A percentile compares a stretch with the other conserved stretches of the same genome.
phyloP scores from a whole-genome alignment of 148 eudicot genomes.

The Amaranthus hypochondriacus region DNA sequence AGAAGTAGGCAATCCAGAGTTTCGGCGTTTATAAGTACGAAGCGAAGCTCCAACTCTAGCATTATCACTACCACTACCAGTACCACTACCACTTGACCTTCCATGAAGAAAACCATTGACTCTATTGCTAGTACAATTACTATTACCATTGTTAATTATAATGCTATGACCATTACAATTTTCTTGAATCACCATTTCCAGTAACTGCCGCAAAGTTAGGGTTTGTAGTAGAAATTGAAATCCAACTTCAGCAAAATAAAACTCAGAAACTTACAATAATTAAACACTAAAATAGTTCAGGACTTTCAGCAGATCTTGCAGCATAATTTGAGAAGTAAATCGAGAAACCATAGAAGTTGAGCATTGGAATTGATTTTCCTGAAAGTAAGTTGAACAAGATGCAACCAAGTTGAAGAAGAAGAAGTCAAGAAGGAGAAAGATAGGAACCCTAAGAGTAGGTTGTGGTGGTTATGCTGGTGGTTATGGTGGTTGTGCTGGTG shows the following conservation, averaged over 20 bases:
- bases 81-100: slow-evolving; percentile 31
- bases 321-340: neutral
- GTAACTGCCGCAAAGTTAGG: slow-evolving; percentile 7
- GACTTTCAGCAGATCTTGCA: neutral
- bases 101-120: slow-evolving; percentile 19
- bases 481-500: neutral
- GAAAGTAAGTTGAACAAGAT: neutral
- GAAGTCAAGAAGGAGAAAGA: too few relatives aligned
- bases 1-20: slow-evolving; percentile 14
- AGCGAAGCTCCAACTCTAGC: slow-evolving; percentile 21
- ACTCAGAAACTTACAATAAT: neutral
- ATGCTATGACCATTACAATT: slow-evolving; percentile 2
- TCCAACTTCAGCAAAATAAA: neutral
- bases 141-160: neutral
- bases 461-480: neutral
- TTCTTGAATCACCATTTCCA: slow-evolving; percentile 14
- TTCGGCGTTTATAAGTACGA: slow-evolving; percentile 47
- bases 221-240: slow-evolving; percentile 1
- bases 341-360: neutral
- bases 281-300: neutral
- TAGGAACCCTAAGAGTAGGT: neutral
- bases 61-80: slow-evolving; percentile 23
- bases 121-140: neutral
- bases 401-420: too few relatives aligned
- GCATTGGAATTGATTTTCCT: neutral